phyloP scores from a whole-genome alignment of 177 flowering plant species.

The Vitis hybrid region DNA sequence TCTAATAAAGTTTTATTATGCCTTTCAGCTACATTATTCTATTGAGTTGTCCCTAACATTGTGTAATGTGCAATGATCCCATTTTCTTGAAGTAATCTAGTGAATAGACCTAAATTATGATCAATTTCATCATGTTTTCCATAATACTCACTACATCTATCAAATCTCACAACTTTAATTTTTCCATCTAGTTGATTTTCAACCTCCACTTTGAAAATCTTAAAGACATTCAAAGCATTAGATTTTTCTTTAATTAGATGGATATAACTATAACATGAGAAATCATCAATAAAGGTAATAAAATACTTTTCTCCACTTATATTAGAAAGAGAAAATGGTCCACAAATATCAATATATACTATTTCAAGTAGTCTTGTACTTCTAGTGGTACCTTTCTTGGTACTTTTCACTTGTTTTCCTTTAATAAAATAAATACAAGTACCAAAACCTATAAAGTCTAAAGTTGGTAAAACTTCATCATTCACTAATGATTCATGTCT shows the following conservation, averaged over 20 bases:
- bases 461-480: not conserved
- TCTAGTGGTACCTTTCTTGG: not conserved
- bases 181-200: too few relatives aligned
- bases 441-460: not conserved
- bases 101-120: not conserved
- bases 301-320: not conserved
- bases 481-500: not conserved
- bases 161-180: not conserved
- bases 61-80: not conserved
- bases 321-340: not conserved
- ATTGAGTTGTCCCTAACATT: not conserved
- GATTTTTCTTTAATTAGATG: constrained; percentile 2
- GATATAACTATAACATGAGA: too few relatives aligned
- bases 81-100: not conserved
- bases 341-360: not conserved
- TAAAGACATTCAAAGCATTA: not conserved
- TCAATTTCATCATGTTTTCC: not conserved
- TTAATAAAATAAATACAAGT: not conserved
- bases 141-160: not conserved
- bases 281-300: too few relatives aligned
- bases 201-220: not conserved
- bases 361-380: not conserved
- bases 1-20: not conserved
- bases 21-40: not conserved
- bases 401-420: not conserved